Percentiles rank a stretch among this genome's conserved stretches.
phyloP scores from a whole-genome alignment of 495 filamentous ascomycete species.

The Emericellopsis terricola region DNA sequence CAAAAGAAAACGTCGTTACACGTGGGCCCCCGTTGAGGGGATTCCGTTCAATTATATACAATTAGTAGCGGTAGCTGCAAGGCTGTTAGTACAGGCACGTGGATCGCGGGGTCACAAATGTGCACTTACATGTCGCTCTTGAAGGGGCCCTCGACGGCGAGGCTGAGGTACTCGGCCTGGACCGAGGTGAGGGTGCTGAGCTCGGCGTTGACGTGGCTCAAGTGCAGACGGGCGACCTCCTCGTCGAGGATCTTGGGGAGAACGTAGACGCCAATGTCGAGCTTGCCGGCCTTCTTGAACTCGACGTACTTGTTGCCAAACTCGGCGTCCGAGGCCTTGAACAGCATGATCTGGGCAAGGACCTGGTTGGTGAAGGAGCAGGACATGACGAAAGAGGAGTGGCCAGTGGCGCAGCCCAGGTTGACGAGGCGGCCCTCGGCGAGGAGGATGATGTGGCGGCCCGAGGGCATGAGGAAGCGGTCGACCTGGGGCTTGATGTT shows the following conservation, averaged over 20 bases:
- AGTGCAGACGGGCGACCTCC: constrained; percentile 86
- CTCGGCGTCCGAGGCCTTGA: constrained; percentile 71
- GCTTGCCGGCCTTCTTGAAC: constrained; percentile 80
- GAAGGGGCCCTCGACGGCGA: constrained; percentile 73
- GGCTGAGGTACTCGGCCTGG: constrained; percentile 87
- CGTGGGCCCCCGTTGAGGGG: constrained; percentile 5
- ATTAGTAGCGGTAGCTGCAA: constrained; percentile 40
- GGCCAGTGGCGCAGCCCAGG: constrained; percentile 94
- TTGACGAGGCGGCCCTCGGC: constrained; percentile 98
- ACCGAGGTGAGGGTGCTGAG: constrained; percentile 64
- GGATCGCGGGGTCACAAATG: background rate
- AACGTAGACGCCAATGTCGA: constrained; percentile 83
- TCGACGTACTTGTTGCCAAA: constrained; percentile 91
- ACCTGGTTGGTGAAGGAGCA: constrained; percentile 99
- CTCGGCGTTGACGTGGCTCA: constrained; percentile 90
- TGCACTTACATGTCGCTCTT: constrained; percentile 62
- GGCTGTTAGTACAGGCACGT: constrained; percentile 14
- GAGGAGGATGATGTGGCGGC: constrained; percentile 93
- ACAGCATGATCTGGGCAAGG: constrained; percentile 95
- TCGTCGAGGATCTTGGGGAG: constrained; percentile 97
- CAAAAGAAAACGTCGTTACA: background rate
- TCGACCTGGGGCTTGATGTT: constrained; percentile 99
- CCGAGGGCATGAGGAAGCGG: constrained; percentile 85
- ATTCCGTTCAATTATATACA: background rate
- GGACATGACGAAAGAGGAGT: constrained; percentile 99